phyloP scores from a whole-genome alignment of 2,329 filamentous ascomycete genomes.

The Neonectria hederae region DNA sequence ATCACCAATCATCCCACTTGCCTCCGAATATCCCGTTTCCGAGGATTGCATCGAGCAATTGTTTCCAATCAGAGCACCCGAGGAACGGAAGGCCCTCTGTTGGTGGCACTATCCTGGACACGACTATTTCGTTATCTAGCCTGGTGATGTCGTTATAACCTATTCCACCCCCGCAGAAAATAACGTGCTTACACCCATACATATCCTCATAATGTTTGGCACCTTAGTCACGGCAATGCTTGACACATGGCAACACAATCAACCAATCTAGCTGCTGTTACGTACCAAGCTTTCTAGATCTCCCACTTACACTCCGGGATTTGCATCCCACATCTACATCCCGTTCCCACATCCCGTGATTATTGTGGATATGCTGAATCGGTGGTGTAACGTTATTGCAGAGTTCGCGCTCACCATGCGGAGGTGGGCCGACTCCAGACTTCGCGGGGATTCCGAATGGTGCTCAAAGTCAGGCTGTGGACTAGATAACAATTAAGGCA shows the following conservation, averaged over 20 bases:
- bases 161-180: conserved; percentile 2
- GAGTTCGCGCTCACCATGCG: background rate
- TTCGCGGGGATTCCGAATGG: conserved; percentile 7
- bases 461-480: background rate
- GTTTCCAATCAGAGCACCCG: conserved; percentile 3
- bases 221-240: background rate
- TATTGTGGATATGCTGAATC: background rate
- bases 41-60: background rate
- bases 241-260: background rate
- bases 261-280: background rate
- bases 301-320: background rate
- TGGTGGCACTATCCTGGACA: background rate
- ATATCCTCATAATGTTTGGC: background rate
- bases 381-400: background rate
- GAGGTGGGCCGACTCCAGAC: conserved; percentile 9
- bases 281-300: background rate
- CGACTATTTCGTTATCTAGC: conserved; percentile 12
- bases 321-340: background rate
- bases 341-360: background rate
- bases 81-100: background rate
- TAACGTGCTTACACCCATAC: conserved; percentile 19
- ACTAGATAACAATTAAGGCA: background rate
- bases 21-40: conserved; percentile 1
- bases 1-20: conserved; percentile 4
- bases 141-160: conserved; percentile 10